Conservation (phyloP, 441 rosid species). For the Arabidopsis hybrid region DNA sequence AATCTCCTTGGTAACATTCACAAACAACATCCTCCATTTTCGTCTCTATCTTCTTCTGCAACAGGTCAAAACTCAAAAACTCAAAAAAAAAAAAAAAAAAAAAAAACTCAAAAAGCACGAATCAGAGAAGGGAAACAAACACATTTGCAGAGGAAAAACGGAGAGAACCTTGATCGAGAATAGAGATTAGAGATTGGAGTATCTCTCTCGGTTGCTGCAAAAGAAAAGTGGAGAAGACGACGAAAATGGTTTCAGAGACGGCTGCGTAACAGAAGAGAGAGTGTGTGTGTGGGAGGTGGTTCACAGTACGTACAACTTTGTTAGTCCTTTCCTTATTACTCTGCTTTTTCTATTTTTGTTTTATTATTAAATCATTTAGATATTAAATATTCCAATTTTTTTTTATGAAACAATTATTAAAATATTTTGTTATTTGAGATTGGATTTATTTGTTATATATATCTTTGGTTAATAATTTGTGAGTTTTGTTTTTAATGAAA, state of each 20-base stretch:
- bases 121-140: background rate
- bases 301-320: background rate
- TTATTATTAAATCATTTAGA: background rate
- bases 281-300: background rate
- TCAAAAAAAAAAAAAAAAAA: background rate
- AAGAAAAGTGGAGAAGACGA: background rate
- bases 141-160: background rate
- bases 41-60: constrained; percentile 40
- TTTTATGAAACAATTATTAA: too few species aligned
- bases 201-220: too few species aligned
- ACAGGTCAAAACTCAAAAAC: background rate
- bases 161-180: background rate
- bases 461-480: too few species aligned
- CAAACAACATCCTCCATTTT: constrained; percentile 30
- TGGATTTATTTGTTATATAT: too few species aligned
- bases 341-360: background rate
- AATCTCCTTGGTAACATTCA: constrained; percentile 35
- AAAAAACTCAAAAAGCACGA: background rate
- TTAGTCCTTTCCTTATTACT: background rate
- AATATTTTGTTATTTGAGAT: too few species aligned
- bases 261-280: background rate
- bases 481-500: too few species aligned
- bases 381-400: too few species aligned
- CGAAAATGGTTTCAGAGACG: background rate
- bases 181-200: too few species aligned